A percentile compares a stretch with the other conserved stretches of the same genome.
Evolutionary conservation across 495 filamentous ascomycete species (phyloP).

Genomic region (Apiosordaria backusii): DNA sequence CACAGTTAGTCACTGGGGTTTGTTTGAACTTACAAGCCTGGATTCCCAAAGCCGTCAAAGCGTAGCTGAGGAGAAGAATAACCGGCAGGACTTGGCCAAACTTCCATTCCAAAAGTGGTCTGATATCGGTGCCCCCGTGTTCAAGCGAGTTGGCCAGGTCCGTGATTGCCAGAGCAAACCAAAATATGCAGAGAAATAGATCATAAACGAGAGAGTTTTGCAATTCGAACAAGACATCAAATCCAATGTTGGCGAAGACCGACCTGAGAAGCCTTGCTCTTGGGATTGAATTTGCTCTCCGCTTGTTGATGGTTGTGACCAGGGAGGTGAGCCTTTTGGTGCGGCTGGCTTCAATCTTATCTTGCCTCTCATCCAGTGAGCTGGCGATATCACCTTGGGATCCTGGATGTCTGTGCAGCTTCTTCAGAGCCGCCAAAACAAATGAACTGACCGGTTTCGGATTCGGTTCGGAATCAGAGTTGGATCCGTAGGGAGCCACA

Average conservation of each 20-base stretch:
- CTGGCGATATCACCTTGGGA: background rate
- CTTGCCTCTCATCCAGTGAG: background rate
- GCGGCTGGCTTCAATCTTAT: background rate
- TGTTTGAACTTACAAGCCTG: background rate
- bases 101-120: background rate
- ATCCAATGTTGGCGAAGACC: background rate
- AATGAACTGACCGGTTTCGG: background rate
- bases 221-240: background rate
- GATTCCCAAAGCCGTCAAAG: background rate
- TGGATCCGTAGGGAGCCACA: background rate
- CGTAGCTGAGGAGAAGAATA: background rate
- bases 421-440: background rate
- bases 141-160: background rate
- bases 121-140: background rate
- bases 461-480: background rate
- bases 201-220: background rate
- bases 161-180: background rate
- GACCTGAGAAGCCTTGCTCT: background rate
- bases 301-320: background rate
- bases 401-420: background rate
- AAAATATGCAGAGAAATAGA: background rate
- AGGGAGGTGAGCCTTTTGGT: background rate
- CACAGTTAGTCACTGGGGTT: background rate
- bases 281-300: background rate
- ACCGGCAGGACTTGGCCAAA: background rate